These are phyloP conservation scores for Mangifera indica DNA, from an alignment of 345 rosid species.

Conservation along the genomic window DNA sequence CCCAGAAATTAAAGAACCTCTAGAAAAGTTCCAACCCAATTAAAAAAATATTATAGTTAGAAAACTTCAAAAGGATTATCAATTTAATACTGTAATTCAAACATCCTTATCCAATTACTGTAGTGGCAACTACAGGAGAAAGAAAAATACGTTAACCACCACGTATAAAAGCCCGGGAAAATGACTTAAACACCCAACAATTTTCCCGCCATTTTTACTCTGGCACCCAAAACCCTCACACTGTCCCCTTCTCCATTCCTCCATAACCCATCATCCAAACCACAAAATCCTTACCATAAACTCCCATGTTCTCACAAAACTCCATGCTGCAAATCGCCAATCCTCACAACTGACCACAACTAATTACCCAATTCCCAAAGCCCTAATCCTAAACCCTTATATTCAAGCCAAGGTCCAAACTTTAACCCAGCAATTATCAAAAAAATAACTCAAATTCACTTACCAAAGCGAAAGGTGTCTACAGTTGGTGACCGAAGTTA, in stretches of 20 bases:
- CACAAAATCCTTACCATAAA: slow-evolving; percentile 23
- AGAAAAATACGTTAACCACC: background rate
- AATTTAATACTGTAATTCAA: background rate
- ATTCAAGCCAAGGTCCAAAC: slow-evolving; percentile 11
- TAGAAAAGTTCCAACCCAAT: background rate
- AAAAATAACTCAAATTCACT: slow-evolving; percentile 29
- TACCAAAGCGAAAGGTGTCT: slow-evolving; percentile 49
- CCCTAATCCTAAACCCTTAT: slow-evolving; percentile 23
- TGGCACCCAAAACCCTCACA: slow-evolving; percentile 50
- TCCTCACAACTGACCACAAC: slow-evolving; percentile 3
- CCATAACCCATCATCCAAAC: slow-evolving; percentile 22
- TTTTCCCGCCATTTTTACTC: slow-evolving; percentile 71
- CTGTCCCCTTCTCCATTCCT: slow-evolving; percentile 39
- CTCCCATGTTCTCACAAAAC: slow-evolving; percentile 14
- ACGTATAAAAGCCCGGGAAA: background rate
- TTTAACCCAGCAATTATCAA: background rate
- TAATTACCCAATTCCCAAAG: slow-evolving; percentile 22
- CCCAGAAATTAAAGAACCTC: background rate
- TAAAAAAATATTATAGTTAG: background rate
- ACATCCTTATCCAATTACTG: background rate
- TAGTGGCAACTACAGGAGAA: slow-evolving; percentile 20
- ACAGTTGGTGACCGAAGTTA: slow-evolving; percentile 62
- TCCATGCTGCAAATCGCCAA: slow-evolving; percentile 6
- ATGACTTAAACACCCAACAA: background rate
- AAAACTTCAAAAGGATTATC: background rate